Base-by-base conservation (phyloP, 192 early-diverging fungal species). In the Dispira parvispora region DNA sequence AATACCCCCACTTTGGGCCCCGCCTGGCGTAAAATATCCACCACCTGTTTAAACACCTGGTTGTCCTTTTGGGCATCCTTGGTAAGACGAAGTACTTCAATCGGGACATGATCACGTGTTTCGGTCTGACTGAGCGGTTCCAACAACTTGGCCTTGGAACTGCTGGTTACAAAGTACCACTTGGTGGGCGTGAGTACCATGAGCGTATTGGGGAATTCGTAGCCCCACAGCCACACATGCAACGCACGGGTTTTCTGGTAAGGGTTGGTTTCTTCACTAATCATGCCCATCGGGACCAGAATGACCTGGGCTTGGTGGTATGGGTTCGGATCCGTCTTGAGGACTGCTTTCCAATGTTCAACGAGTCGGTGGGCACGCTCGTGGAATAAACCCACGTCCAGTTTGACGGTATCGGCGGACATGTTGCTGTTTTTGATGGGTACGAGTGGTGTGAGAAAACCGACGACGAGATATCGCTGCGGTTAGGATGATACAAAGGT, bases 181-280 rank as follows among this genome's bases (percentile, higher is more conserved):
- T 85, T 88, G 67, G 84, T 83, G 32, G 71, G 76, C 18, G 86
- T 86, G 45, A 94, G 74, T 43, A 92, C 57, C 20, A 91, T 80
- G 25, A 94, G 69, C 8, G 91, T 91, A 61, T 97, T 88, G 2
- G 85, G 79, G 63, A 94, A 88, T 68, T 96, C 94, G 64, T 91
- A 88, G 45, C 92, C 92, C 47, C 94, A 78, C 56, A 94, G 77
- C 94, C 94, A 99, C 52, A 81, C 83, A 82, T 98, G 72, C n/a
- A 79, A 46, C 20, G 85, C 80, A 23, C 76, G 78, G 1, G 86
- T 81, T 66, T 89, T 88, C 65, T 83, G 82, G 64, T 89, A 90
- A 1, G 82, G 74, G 46, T 75, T 75, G 38, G 85, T 83, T 43
- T 84, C 82, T 25, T 93, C 88, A 0, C 65, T 25, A 21, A 76